Evolutionary conservation across 208 protist species (phyloP).

Genomic region (Herpetomonas tarakana): DNA sequence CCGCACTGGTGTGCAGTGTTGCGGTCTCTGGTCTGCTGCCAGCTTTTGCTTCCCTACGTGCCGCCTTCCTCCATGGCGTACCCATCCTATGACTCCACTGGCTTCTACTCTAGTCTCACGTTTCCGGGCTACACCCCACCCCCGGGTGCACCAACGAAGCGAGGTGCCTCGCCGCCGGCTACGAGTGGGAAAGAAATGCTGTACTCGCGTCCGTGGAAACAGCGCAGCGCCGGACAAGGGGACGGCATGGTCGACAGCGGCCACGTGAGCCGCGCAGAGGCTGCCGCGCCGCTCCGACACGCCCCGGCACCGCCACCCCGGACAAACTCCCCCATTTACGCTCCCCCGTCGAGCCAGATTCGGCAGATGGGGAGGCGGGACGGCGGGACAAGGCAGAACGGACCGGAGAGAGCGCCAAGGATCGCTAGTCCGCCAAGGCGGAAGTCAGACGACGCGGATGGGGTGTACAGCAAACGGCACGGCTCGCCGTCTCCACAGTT

Average conservation of each 20-base stretch:
- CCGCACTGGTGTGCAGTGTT: no score
- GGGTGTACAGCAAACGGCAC: neutral
- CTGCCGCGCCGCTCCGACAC: neutral
- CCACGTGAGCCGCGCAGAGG: constrained; percentile 1
- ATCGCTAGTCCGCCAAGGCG: no score
- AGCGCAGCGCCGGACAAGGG: no score
- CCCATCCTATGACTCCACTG: constrained; percentile 24
- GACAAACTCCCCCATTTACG: constrained; percentile 4
- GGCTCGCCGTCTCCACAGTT: neutral
- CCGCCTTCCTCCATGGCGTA: neutral
- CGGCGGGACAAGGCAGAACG: no score
- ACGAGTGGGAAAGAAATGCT: no score
- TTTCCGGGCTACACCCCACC: constrained; percentile 37
- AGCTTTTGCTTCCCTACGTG: no score
- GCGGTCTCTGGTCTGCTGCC: no score
- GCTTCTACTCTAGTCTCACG: constrained; percentile 25
- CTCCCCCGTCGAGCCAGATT: neutral
- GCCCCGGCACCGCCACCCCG: neutral
- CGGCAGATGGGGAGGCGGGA: neutral
- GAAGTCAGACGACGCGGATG: no score
- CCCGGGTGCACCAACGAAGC: constrained; percentile 21
- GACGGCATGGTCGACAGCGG: neutral
- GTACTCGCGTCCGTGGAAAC: no score
- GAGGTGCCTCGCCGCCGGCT: neutral
- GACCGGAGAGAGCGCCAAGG: no score